Base-by-base conservation (phyloP, 2,329 filamentous ascomycete genomes). In the Sporothrix protearum region DNA sequence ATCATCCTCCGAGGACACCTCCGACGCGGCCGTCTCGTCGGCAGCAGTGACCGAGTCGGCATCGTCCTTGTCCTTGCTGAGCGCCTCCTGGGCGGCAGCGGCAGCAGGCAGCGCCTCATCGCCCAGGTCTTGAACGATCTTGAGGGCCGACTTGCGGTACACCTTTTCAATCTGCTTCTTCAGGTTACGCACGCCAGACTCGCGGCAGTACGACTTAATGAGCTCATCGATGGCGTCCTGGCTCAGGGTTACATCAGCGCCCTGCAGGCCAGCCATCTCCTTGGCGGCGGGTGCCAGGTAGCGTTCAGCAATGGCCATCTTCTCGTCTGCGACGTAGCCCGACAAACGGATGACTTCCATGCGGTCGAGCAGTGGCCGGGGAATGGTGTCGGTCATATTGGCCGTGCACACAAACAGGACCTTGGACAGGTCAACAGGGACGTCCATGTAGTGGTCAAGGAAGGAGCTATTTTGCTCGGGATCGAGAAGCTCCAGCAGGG, bases 141-240 rank as follows among this genome's bases (percentile, higher is more conserved):
- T 98, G 74, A 99, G 85, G 0, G 96, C 96, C 16, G 95, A 94
- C 82, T 99, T 99, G 72, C 96, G 90, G 82, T 97, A 99, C 2
- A 99, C 93, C 84, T 99, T 99, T 81, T 99, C 96, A 74, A 99
- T 99, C 80, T 98, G 95, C 85, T 99, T 98, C 87, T 99, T 99
- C 73, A 99, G 84, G 79, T 99, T 99, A 75, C 96, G 91, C 9
- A 99, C 96, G 77, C 96, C 96, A 57, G 94, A 97, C 82, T 99
- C 96, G 57, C 96, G 92, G 82, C 94, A 97, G 83, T 99, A 99
- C 30, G 93, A 97, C 83, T 98, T 98, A 84, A 99, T 99, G 59
- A 99, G 86, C 81, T 99, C 96, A 78, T 96, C 91, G 59, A 99
- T 96, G 14, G 95, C 96, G 72, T 92, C 91, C 76, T 94, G 90